phyloP scores from a whole-genome alignment of 352 stramenopile genomes.

The Thalassiosira mediterranea region DNA sequence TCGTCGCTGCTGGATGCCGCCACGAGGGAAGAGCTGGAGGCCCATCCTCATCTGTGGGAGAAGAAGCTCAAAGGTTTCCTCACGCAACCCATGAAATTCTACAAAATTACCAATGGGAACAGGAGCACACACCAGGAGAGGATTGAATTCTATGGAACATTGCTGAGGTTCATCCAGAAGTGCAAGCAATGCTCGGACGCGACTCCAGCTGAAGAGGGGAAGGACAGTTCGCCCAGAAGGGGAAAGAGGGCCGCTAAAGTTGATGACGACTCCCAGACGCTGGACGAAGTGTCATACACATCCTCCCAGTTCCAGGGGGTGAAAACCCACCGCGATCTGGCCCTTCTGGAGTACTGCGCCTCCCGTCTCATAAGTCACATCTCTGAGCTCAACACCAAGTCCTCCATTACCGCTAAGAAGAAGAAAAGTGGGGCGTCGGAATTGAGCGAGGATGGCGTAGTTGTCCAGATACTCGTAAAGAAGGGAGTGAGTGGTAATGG shows the following conservation, averaged over 20 bases:
- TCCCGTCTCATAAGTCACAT: constrained; percentile 59
- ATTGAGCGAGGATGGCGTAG: constrained; percentile 57
- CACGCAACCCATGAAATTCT: too few species aligned
- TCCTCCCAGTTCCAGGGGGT: constrained; percentile 59
- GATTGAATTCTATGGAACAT: constrained; percentile 28
- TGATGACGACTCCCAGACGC: constrained; percentile 17
- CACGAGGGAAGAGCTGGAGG: constrained; percentile 21
- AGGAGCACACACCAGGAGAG: constrained; percentile 24
- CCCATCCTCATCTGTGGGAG: constrained; percentile 3
- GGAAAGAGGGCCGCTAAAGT: background rate
- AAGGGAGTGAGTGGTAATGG: too few species aligned
- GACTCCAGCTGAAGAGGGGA: background rate
- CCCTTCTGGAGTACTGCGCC: constrained; percentile 66
- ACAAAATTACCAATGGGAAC: constrained; percentile 30
- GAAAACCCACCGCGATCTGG: constrained; percentile 51
- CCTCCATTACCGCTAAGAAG: too few species aligned
- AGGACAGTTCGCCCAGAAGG: background rate
- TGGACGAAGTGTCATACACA: constrained; percentile 51
- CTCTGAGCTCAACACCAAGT: constrained; percentile 19
- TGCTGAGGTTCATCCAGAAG: constrained; percentile 31
- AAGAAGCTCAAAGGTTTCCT: too few species aligned
- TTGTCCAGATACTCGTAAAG: constrained; percentile 58
- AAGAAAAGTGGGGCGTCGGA: too few species aligned
- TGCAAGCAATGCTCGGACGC: constrained; percentile 39
- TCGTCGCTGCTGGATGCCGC: constrained; percentile 39